Base-by-base conservation (phyloP, 345 rosid species). In the Atalantia buxifolia region DNA sequence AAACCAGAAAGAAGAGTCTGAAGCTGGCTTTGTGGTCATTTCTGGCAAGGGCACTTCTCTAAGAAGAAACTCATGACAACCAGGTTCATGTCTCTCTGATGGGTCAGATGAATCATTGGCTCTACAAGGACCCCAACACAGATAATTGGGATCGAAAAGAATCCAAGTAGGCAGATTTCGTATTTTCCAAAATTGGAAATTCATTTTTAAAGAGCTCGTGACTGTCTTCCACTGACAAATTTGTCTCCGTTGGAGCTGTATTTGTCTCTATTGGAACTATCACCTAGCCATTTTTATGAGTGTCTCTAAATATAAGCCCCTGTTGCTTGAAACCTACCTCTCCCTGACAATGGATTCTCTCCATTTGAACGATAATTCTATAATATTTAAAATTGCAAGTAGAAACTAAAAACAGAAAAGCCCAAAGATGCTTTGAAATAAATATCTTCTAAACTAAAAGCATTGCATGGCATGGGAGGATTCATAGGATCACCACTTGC, bases 151-250 rank as follows among this genome's bases (percentile, higher is more conserved):
- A 73, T n/a, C 1, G 38, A 24, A 62, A 77, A 21, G 57, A 25
- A 31, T 61, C 66, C n/a, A 66, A n/a, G 55, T 69, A 60, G 21
- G 24, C 4, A 18, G 76, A 78, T 42, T 81, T 83, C 50, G 72
- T 80, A 33, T 76, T 48, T 21, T 79, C 81, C 27, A 85, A 66
- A 75, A 63, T 75, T 6, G 88, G 83, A 68, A 72, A 83, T 16
- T 85, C 86, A 38, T 74, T 84, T 42, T 64, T 69, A 1, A 81
- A 83, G 68, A 80, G 77, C 48, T 69, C 70, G 18, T 14, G 68
- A 69, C 12, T 55, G 53, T 53, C 60, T 66, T 64, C 71, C 50
- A 60, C 76, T 45, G 48, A 9, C 7, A 67, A 62, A 53, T 63
- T 48, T 30, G 24, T 72, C 79, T 72, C 76, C 14, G 25, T 56